Evolutionary conservation across 2,329 filamentous ascomycete species (phyloP), one percentile per base, ranked within the genome.

Genomic region (Paecilomyces sp.): DNA sequence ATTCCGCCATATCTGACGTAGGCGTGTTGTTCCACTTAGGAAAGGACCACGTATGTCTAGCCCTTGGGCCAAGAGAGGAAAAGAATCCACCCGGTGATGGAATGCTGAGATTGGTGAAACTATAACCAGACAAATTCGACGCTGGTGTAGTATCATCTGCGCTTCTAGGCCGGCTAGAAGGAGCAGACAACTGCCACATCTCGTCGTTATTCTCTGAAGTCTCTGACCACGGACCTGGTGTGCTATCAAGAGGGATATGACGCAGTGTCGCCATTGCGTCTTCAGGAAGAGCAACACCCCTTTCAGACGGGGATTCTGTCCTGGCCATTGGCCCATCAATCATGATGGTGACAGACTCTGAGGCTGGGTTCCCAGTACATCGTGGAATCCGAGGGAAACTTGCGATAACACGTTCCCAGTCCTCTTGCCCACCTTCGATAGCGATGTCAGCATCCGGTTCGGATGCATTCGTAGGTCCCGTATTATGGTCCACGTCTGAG

Each of bases 41-140:
- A 61, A 88, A 78, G 68, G 91, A 86, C 93, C 93, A 97, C 12
- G 92, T 94, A 68, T 88, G 86, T 57, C 92, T 86, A 41, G 88
- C 86, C 57, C 85, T 84, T 3, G 88, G 85, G 41, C 89, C 90
- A 30, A 97, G 83, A 0, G 89, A 91, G 1, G 90, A 90, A 75
- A 97, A 97, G 80, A 97, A 97, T 0, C 89, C 91, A 28, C 91
- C 89, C 0, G 93, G 93, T 0, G 93, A 97, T 5, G 92, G 93
- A 34, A 97, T 92, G 28, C 92, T 92, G 22, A 97, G 83, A 61
- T 85, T 87, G 22, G 90, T 92, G 63, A 97, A 82, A 47, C 88
- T 89, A 59, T 88, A 87, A 13, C 87, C 80, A 13, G 87, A 88
- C 59, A 81, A 75, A 60, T 80, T 82, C 52, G 85, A 84, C 8